A percentile compares a stretch with the other conserved stretches of the same genome.
These are phyloP conservation scores for Spathaspora girioi DNA, from an alignment of 805 yeast species.

Conservation along the genomic window DNA sequence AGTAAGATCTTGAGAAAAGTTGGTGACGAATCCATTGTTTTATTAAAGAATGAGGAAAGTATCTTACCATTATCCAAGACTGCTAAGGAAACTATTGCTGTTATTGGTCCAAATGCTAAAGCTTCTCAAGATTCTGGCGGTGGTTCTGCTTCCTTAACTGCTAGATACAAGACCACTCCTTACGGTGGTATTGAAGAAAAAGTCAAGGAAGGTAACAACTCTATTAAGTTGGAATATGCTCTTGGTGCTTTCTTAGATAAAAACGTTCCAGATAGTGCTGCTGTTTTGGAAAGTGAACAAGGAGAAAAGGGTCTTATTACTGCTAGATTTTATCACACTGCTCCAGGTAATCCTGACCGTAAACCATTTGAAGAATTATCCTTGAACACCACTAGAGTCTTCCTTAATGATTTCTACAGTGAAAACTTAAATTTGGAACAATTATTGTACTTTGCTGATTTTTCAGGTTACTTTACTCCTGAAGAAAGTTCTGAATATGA, in stretches of 20 bases:
- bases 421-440: slow-evolving; percentile 16
- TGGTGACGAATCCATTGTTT: slow-evolving; percentile 52
- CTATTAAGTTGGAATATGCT: slow-evolving; percentile 21
- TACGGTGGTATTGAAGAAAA: slow-evolving; percentile 40
- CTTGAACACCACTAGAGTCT: slow-evolving; percentile 16
- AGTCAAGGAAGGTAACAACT: slow-evolving; percentile 21
- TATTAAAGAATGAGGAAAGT: slow-evolving; percentile 50
- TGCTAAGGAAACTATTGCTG: slow-evolving; percentile 30
- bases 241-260: slow-evolving; percentile 33
- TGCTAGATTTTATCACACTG: slow-evolving; percentile 15
- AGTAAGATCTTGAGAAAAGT: slow-evolving; percentile 37
- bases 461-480: slow-evolving; percentile 43
- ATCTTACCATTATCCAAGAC: slow-evolving; percentile 43
- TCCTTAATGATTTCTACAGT: slow-evolving; percentile 21
- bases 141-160: slow-evolving; percentile 53
- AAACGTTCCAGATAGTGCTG: slow-evolving; percentile 27
- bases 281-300: slow-evolving; percentile 13
- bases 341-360: slow-evolving; percentile 14
- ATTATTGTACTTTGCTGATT: slow-evolving; percentile 38
- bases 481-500: slow-evolving; percentile 46
- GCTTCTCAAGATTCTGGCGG: slow-evolving; percentile 54
- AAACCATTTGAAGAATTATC: slow-evolving; percentile 13
- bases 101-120: slow-evolving; percentile 61
- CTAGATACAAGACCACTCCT: slow-evolving; percentile 48
- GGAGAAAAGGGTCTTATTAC: slow-evolving; percentile 19